Evolutionary conservation across 257 asterid genomes (phyloP), one percentile per base, ranked within the genome.

Genomic region (Parsonsia alboflavescens): DNA sequence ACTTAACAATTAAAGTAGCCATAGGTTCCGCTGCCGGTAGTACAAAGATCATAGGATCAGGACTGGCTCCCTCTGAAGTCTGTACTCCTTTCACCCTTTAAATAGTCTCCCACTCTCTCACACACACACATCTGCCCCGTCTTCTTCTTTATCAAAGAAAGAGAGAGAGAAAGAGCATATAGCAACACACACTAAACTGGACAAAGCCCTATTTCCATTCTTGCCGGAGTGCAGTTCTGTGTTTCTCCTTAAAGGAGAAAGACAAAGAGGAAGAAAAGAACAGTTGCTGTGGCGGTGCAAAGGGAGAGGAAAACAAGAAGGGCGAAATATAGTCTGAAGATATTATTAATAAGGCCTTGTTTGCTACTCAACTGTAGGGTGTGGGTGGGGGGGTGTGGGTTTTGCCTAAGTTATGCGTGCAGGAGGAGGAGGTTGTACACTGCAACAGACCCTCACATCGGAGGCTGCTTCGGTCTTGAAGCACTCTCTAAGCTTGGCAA

Each of bases 401-500:
- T 77, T 70, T 76, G 36, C 66, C 79, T 70, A 82, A 86, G 92
- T 85, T 85, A 93, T 93, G 98, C 98, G 97, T 81, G 90, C 97
- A 76, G 96, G 90, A 76, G 84, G 58, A 76, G 96, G 90, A 76
- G 84, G 58, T 48, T 82, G 59, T 30, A 84, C 93, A 68, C 83
- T 89, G 49, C 98, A 89, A 73, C 96, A 89, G 86, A 93, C 94
- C 72, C 96, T 93, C 89, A 90, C 98, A n/a, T 66, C 89, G 53
- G 97, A 93, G 90, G 91, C 97, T 71, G 97, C 96, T 83, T 89
- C 98, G 59, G 97, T 87, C 2, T 77, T 93, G 82, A 90, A 90
- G 89, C 96, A 87, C 54, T 93, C 97, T 75, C 93, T 93, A 56
- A 83, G 82, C 87, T 86, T 90, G 36, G 87, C 98, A 1, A 83